These are phyloP conservation scores for Pleurotus sapidus DNA, from an alignment of 768 basidiomycete genomes.

Conservation along the genomic window DNA sequence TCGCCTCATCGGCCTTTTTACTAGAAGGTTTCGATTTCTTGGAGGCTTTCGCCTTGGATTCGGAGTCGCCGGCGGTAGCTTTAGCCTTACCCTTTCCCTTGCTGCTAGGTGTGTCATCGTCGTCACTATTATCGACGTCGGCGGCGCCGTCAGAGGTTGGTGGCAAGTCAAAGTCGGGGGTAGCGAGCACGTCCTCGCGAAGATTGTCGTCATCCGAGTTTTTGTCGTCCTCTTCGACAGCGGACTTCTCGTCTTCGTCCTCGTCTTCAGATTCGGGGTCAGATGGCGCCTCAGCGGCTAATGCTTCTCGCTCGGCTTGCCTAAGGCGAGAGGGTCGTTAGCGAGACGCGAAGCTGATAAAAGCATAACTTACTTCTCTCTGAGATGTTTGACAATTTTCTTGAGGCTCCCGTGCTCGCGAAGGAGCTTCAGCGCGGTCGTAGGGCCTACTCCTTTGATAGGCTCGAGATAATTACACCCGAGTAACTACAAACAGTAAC, in stretches of 20 bases:
- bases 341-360: background rate
- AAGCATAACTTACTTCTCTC: constrained; percentile 57
- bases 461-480: constrained; percentile 99
- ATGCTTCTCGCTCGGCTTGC: constrained; percentile 39
- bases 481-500: constrained; percentile 85
- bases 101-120: constrained; percentile 8
- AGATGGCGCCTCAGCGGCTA: constrained; percentile 30
- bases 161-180: background rate
- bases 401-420: constrained; percentile 75
- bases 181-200: background rate
- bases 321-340: constrained; percentile 13
- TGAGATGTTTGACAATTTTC: constrained; percentile 72
- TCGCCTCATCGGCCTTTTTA: constrained; percentile 24
- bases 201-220: constrained; percentile 2
- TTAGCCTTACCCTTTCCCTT: constrained; percentile 23
- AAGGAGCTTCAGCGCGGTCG: constrained; percentile 90
- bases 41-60: too few relatives aligned
- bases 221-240: background rate
- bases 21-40: too few relatives aligned
- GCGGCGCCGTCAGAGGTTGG: background rate
- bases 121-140: background rate
- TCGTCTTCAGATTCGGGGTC: constrained; percentile 14
- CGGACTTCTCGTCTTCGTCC: constrained; percentile 20
- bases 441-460: constrained; percentile 95
- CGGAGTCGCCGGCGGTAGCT: constrained; percentile 29